A percentile compares a stretch with the other conserved stretches of the same genome.
These are phyloP conservation scores for Heritiera fomes DNA, from an alignment of 345 rosid genomes.

Conservation along the genomic window DNA sequence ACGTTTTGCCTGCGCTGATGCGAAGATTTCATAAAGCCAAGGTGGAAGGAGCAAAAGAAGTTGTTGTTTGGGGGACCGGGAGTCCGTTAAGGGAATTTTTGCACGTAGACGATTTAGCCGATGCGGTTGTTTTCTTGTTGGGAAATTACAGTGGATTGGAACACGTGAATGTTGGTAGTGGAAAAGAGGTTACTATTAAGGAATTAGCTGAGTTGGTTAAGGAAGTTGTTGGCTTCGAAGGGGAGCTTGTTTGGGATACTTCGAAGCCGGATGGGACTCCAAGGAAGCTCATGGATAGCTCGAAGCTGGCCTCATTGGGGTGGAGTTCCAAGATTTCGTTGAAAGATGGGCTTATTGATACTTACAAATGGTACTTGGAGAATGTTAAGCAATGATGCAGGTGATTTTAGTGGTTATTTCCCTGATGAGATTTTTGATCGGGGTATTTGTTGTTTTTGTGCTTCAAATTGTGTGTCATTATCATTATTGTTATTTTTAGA, in stretches of 20 bases:
- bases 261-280: slow-evolving; percentile 94
- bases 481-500: neutral
- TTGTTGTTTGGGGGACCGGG: slow-evolving; percentile 97
- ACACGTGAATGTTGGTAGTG: slow-evolving; percentile 91
- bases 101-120: slow-evolving; percentile 96
- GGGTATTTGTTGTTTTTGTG: slow-evolving; percentile 8
- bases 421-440: neutral
- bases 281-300: slow-evolving; percentile 93
- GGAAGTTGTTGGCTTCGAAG: slow-evolving; percentile 85
- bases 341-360: slow-evolving; percentile 75
- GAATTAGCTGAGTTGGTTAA: slow-evolving; percentile 90
- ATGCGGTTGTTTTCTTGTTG: slow-evolving; percentile 81
- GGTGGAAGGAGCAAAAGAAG: slow-evolving; percentile 62
- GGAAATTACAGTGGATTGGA: slow-evolving; percentile 71
- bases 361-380: slow-evolving; percentile 88
- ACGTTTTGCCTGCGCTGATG: slow-evolving; percentile 89
- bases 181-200: slow-evolving; percentile 86
- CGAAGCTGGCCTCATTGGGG: slow-evolving; percentile 72
- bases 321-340: slow-evolving; percentile 76
- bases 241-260: slow-evolving; percentile 82
- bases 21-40: slow-evolving; percentile 90
- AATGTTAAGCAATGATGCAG: slow-evolving; percentile 47
- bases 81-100: slow-evolving; percentile 93
- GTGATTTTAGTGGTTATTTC: neutral
- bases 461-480: neutral